Evolutionary conservation across 2,329 filamentous ascomycete species (phyloP), one percentile per base, ranked within the genome.

Genomic region (Trichoderma brevicompactum): DNA sequence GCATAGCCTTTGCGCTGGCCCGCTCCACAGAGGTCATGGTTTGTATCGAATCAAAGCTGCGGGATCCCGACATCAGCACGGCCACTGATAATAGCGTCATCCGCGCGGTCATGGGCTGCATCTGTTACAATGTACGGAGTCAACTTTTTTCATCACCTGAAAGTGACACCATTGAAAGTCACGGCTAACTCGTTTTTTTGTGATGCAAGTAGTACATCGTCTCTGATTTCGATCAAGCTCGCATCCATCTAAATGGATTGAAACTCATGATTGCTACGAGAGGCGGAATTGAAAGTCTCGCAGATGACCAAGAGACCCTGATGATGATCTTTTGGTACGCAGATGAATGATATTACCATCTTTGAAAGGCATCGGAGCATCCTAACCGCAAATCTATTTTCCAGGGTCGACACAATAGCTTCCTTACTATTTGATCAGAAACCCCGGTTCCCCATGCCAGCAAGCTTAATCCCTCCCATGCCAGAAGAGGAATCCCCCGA

Each of bases 321-420:
- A 15, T 64, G 44, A 64, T 64, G 62, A 28, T 64, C 6, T 64
- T 64, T 15, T 64, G 62, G 62, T 64, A n/a, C 1, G 28, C 5
- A n/a, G 36, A 48, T 5, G 1, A 15, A 32, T 28, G 23, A 28
- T 28, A 28, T 28, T 28, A 28, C 23, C 23, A 28, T 28, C 2
- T 28, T 28, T 28, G 23, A 28, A 28, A 28, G 23, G 23, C 5
- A 28, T 28, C 23, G 23, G 23, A 28, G 23, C 23, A 28, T 28
- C 19, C 32, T 43, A 9, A 38, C 5, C 7, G 19, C n/a, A 44
- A 38, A n/a, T n/a, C 17, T 32, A 15, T 2, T 49, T 49, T 2
- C 2, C 2, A 64, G 62, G 62, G 44, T 64, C 44, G 62, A 64
- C 28, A 64, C 62, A n/a, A 43, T 50, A 34, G 36, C 43, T 6